A percentile compares a stretch with the other conserved stretches of the same genome.
Evolutionary conservation across 768 basidiomycete species (phyloP).

Genomic region (Agrocybe pediades): DNA sequence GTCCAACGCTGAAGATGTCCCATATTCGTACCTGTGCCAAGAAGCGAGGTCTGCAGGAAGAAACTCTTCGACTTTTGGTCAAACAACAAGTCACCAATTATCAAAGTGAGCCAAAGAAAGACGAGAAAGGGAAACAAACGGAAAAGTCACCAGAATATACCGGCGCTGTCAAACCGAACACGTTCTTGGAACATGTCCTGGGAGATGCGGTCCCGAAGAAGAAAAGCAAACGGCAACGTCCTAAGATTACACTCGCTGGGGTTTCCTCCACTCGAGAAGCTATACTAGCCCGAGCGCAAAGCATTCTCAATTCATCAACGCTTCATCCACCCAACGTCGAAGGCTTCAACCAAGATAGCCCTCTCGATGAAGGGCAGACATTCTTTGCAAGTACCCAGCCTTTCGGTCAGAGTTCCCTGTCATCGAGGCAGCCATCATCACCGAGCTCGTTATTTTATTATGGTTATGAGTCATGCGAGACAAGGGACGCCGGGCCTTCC

Average conservation of each 20-base stretch:
- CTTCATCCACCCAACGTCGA: not conserved
- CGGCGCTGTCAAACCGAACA: constrained; percentile 24
- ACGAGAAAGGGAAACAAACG: constrained; percentile 17
- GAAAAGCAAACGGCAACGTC: constrained; percentile 38
- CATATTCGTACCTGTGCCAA: constrained; percentile 73
- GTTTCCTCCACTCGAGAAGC: constrained; percentile 47
- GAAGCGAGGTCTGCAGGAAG: constrained; percentile 53
- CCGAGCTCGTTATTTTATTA: not conserved
- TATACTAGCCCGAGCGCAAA: constrained; percentile 40
- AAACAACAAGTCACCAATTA: constrained; percentile 43
- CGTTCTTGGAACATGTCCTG: constrained; percentile 59
- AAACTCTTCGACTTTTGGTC: constrained; percentile 57
- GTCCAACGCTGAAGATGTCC: constrained; percentile 56
- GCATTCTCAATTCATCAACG: constrained; percentile 27
- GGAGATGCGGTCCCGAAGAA: constrained; percentile 48
- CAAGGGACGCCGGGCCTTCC: no score
- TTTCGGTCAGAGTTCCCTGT: constrained; percentile 33
- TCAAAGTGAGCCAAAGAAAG: constrained; percentile 15
- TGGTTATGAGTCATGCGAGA: not conserved
- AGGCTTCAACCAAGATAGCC: not conserved
- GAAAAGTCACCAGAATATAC: constrained; percentile 14
- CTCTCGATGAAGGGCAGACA: not conserved
- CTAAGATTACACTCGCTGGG: constrained; percentile 44
- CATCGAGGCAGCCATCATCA: not conserved
- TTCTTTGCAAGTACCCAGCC: constrained; percentile 32